Evolutionary conservation across 2,329 filamentous ascomycete species (phyloP), one percentile per base, ranked within the genome.

Genomic region (Incumbomyces lentus): DNA sequence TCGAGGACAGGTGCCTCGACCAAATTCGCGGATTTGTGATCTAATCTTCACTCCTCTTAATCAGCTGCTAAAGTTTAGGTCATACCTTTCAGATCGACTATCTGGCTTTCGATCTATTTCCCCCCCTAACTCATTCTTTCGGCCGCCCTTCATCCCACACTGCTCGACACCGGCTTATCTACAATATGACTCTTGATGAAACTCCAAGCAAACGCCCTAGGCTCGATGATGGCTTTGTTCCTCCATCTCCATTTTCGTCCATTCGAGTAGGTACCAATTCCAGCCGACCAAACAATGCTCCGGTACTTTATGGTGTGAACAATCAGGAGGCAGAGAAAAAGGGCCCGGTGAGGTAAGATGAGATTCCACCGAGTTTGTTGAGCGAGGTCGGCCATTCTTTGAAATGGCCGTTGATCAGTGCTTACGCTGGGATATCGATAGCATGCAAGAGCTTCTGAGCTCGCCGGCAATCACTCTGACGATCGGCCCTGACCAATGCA

Each of bases 391-490:
- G 4, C 22, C 22, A 26, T 26, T 4, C 22, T 8, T 5, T 4
- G 5, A 4, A 26, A 26, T 8, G 22, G 22, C 22, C 5, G 8
- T 26, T 26, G 8, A 26, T 26, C 8, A 26, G 22, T 26, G 22
- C 22, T 26, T 4, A 26, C 22, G 5, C 22, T 26, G 17, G 12
- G 22, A 12, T 13, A n/a, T 42, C 6, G 30, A 14, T 2, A 42
- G 40, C 18, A 42, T 42, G 40, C 13, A 42, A n/a, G 40, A 33
- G 26, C 40, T 42, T 14, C 22, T 42, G 5, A 26, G 26, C 12
- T 42, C 40, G 8, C 22, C 40, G 6, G 22, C 22, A 8, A 31
- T 42, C n/a, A 31, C 29, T 10, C 40, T 42, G 10, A 42, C 40
- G 8, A 17, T 42, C 29, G 40, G 40, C 14, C 26, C 40, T 11